Percentiles rank a stretch among this genome's conserved stretches.
Evolutionary conservation across 306 rosid genomes (phyloP).

Genomic region (Citrullus amarus): DNA sequence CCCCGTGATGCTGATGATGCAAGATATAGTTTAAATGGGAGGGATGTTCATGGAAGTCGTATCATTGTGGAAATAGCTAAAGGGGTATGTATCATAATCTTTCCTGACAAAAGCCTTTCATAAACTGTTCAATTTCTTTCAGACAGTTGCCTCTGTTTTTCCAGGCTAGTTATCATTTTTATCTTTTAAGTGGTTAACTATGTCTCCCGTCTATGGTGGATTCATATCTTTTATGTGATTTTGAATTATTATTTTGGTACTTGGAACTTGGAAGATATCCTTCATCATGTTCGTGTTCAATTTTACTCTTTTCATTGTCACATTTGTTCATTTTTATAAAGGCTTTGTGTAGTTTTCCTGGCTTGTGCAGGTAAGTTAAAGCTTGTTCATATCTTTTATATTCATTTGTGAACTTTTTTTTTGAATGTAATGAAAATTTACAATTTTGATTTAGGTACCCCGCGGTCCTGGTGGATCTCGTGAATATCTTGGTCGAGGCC

Average conservation of each 20-base stretch:
- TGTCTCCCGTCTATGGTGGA: no score
- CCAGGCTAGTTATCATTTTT: background rate
- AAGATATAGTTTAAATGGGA: constrained; percentile 34
- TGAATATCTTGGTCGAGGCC: constrained; percentile 37
- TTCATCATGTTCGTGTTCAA: background rate
- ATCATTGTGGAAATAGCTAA: constrained; percentile 33
- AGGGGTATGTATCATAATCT: constrained; percentile 24
- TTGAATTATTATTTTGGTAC: background rate
- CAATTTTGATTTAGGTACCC: constrained; percentile 17
- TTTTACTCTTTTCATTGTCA: background rate
- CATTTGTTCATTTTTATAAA: background rate
- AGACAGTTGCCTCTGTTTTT: background rate
- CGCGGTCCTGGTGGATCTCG: constrained; percentile 42
- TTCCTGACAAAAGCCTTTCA: background rate
- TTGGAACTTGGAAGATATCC: no score
- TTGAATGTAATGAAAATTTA: background rate
- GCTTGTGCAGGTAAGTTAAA: no score
- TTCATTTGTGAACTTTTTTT: background rate
- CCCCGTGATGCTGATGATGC: constrained; percentile 45
- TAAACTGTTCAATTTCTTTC: background rate
- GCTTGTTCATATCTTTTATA: background rate
- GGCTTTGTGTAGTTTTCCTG: background rate
- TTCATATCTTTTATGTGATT: background rate
- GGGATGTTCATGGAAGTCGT: constrained; percentile 35
- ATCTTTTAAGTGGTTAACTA: background rate